A percentile compares a stretch with the other conserved stretches of the same genome.
These are phyloP conservation scores for Furcasterigmium furcatum DNA, from an alignment of 2,329 filamentous ascomycete species.

Conservation along the genomic window DNA sequence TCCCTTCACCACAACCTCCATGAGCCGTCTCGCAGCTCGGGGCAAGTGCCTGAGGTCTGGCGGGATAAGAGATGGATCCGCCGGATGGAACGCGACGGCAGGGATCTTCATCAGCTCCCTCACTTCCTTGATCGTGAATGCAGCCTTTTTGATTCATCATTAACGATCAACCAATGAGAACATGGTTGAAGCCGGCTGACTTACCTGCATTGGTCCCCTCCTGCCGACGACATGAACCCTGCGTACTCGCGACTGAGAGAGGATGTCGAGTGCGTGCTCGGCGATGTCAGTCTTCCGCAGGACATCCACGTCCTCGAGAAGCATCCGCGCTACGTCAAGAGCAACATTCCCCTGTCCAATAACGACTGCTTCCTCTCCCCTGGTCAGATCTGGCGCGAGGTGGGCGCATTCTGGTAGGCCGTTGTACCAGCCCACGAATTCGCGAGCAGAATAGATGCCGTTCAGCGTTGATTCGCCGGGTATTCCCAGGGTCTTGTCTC, in stretches of 20 bases:
- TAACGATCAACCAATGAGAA: no score
- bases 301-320: slow-evolving; percentile 71
- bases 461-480: slow-evolving; percentile 70
- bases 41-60: slow-evolving; percentile 65
- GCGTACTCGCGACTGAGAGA: slow-evolving; percentile 71
- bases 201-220: slow-evolving; percentile 81
- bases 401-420: slow-evolving; percentile 78
- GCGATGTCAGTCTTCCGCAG: slow-evolving; percentile 86
- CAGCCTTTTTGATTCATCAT: slow-evolving; percentile 53
- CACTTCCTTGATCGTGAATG: slow-evolving; percentile 93
- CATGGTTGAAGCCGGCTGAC: slow-evolving; percentile 12
- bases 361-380: slow-evolving; percentile 78
- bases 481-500: slow-evolving; percentile 75
- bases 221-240: slow-evolving; percentile 85
- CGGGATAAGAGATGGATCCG: slow-evolving; percentile 66
- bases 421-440: slow-evolving; percentile 99
- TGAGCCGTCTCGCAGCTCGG: slow-evolving; percentile 71
- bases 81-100: slow-evolving; percentile 66
- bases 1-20: slow-evolving; percentile 78
- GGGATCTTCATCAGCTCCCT: slow-evolving; percentile 82
- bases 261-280: slow-evolving; percentile 71
- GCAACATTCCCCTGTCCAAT: slow-evolving; percentile 97
- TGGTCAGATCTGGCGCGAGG: slow-evolving; percentile 69
- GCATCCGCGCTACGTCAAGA: slow-evolving; percentile 84
- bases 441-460: slow-evolving; percentile 82